Percentiles rank a stretch among this genome's conserved stretches.
These are phyloP conservation scores for Berberis thunbergii DNA, from an alignment of 164 flowering plant genomes.

Conservation along the genomic window DNA sequence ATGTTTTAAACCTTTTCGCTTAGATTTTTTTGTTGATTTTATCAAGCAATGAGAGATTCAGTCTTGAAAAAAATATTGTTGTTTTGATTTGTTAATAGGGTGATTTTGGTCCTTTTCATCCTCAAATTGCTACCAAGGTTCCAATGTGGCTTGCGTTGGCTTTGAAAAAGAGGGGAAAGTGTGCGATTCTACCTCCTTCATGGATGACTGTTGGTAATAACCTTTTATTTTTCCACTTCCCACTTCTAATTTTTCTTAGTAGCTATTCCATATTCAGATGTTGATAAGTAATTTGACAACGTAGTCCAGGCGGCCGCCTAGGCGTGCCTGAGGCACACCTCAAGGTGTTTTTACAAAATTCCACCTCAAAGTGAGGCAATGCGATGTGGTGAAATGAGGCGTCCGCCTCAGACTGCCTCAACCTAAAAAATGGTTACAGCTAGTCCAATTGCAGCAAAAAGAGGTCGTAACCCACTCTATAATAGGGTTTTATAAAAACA, in stretches of 20 bases:
- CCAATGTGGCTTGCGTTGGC: conserved; percentile 88
- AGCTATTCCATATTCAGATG: not conserved
- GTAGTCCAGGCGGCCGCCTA: not conserved
- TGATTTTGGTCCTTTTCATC: conserved; percentile 76
- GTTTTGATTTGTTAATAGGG: conserved; percentile 37
- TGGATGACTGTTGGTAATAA: conserved; percentile 86
- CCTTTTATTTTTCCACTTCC: not conserved
- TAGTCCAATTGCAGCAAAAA: too few species aligned
- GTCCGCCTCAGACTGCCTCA: too few species aligned
- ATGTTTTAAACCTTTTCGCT: not conserved
- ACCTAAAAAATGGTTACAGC: too few species aligned
- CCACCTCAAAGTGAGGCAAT: too few species aligned
- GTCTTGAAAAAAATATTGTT: not conserved
- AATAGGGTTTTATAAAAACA: too few species aligned
- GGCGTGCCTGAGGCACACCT: not conserved
- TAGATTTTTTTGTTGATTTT: not conserved
- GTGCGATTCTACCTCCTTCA: conserved; percentile 64
- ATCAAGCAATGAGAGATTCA: not conserved
- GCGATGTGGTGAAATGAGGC: too few species aligned
- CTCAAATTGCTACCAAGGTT: conserved; percentile 60
- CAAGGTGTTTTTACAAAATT: too few species aligned
- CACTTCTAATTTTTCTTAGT: not conserved
- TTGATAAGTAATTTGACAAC: not conserved
- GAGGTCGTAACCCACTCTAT: too few species aligned
- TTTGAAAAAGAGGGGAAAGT: conserved; percentile 86